Base-by-base conservation (phyloP, 257 asterid species). In the Apocynum venetum region DNA sequence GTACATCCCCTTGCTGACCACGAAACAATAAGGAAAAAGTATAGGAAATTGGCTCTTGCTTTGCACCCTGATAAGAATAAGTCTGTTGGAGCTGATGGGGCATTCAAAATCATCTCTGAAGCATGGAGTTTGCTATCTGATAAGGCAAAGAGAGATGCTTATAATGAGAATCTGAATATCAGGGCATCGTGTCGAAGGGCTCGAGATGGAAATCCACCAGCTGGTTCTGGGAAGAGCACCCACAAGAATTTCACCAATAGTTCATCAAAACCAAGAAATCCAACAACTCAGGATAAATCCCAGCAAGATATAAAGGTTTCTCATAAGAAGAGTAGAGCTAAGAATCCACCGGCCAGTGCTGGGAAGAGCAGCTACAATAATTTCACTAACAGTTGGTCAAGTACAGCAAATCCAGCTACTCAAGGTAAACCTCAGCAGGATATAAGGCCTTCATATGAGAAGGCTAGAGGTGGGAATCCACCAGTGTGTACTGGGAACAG, bases 61-160 rank as follows among this genome's bases (percentile, higher is more conserved):
- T 89, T 93, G 47, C 94, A 93, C 82, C 98, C 98, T 10, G 97
- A 93, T 70, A 89, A 89, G 80, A 93, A 88, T 86, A 85, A 82
- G 80, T 80, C 87, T 11, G 86, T 75, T 36, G 91, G 96, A 78
- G 97, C 97, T 4, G 91, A 83, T 73, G 97, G 90, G 13, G 98
- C 98, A 6, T 89, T 91, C 79, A 81, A 83, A 74, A 83, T 91
- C 47, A 41, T 93, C 17, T 83, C 92, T 12, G 80, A 89, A 81
- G 94, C 94, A 0, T 85, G 93, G 92, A 78, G 87, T 57, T 75
- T 89, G 7, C 80, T 93, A 6, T 89, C 92, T 61, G 85, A 91
- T 73, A 82, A 81, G 79, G 85, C 75, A 10, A 82, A 84, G 78
- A 87, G 87, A 83, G 67, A 59, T 31, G 81, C 71, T 31, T 86